These are phyloP conservation scores for Eucalyptus guilfoylei DNA, from an alignment of 345 rosid species.

Conservation along the genomic window DNA sequence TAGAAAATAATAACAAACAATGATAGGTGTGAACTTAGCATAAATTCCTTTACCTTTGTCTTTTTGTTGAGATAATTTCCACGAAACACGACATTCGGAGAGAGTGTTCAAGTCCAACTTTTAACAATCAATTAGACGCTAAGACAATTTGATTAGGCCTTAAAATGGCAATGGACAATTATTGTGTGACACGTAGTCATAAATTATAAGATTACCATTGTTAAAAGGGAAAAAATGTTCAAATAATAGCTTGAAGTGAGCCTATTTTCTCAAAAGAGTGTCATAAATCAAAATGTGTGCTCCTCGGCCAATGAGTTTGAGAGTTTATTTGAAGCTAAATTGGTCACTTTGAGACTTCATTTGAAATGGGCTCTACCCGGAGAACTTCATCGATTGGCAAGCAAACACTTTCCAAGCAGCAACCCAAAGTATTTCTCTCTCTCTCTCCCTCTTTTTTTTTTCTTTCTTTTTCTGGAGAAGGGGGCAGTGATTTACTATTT, in stretches of 20 bases:
- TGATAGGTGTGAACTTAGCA: too few relatives aligned
- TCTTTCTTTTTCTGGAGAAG: neutral
- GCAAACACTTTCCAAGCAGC: neutral
- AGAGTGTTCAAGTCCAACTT: neutral
- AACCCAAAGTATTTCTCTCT: neutral
- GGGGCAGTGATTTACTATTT: neutral
- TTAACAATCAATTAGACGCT: neutral
- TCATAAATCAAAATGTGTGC: too few relatives aligned
- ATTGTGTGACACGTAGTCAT: neutral
- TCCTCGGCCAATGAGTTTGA: too few relatives aligned
- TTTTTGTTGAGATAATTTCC: neutral
- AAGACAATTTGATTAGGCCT: neutral
- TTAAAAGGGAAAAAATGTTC: neutral
- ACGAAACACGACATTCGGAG: too few relatives aligned
- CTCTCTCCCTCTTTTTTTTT: too few relatives aligned
- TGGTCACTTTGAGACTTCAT: neutral
- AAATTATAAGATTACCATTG: neutral
- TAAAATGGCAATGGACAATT: neutral
- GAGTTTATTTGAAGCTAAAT: too few relatives aligned
- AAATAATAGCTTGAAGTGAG: neutral
- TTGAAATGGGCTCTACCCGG: too few relatives aligned
- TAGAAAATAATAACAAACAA: accelerated
- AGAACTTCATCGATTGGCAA: too few relatives aligned
- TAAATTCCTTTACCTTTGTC: neutral
- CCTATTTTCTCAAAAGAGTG: neutral